Evolutionary conservation across 2,329 filamentous ascomycete genomes (phyloP).

Genomic region (Phyllosticta capitalensis): DNA sequence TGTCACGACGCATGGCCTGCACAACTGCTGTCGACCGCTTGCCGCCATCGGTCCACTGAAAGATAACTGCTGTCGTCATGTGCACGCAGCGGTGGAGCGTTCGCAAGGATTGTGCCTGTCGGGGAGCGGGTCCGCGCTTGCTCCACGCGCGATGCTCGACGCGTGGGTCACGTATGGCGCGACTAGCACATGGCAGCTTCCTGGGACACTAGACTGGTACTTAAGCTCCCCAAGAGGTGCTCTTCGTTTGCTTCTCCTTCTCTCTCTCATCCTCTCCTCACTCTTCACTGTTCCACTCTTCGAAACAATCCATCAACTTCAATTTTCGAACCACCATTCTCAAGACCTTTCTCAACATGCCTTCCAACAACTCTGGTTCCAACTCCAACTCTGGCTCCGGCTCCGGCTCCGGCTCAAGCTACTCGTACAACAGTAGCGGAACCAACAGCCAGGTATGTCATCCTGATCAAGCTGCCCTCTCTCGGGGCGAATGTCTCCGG

Average conservation of each 20-base stretch:
- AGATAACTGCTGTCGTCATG: no score
- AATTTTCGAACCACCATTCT: background rate
- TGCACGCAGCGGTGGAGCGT: no score
- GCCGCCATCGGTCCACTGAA: no score
- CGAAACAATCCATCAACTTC: background rate
- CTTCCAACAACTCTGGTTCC: background rate
- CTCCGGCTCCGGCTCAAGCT: slow-evolving; percentile 17
- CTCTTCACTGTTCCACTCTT: background rate
- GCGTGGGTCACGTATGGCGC: no score
- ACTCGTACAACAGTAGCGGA: slow-evolving; percentile 31
- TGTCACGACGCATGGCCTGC: no score
- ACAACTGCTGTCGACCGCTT: no score
- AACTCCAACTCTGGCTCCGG: slow-evolving; percentile 3
- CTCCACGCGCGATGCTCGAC: background rate
- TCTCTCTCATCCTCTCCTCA: background rate
- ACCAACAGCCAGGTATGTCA: slow-evolving; percentile 28
- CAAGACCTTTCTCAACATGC: background rate
- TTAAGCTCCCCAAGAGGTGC: background rate
- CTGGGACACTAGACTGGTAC: background rate
- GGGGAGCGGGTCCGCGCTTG: background rate
- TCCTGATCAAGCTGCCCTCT: background rate
- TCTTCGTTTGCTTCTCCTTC: background rate
- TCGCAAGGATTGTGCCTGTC: no score
- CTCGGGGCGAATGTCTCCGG: no score
- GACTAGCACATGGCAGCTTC: background rate